Percentiles rank a stretch among this genome's conserved stretches.
These are phyloP conservation scores for Tricholoma saponaceum DNA, from an alignment of 768 basidiomycete genomes.

Conservation along the genomic window DNA sequence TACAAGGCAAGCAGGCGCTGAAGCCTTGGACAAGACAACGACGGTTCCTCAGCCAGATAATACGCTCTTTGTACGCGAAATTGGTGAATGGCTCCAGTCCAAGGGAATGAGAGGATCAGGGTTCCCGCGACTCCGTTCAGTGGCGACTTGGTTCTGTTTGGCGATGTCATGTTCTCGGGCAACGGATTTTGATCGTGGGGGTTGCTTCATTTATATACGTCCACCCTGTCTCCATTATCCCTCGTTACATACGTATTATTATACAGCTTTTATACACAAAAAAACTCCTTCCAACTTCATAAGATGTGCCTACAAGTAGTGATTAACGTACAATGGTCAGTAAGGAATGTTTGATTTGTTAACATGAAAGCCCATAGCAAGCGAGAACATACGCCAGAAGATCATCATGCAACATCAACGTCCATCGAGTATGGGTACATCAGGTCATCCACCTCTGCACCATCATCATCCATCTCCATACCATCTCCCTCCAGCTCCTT, in stretches of 20 bases:
- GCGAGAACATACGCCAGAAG: not conserved
- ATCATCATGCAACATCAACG: conserved; percentile 8
- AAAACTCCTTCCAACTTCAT: not conserved
- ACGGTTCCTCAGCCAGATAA: conserved; percentile 39
- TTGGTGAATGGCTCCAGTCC: conserved; percentile 13
- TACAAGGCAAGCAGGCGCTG: conserved; percentile 33
- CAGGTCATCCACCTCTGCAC: conserved; percentile 16
- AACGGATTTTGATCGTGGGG: too few relatives aligned
- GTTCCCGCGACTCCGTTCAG: not conserved
- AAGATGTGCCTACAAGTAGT: not conserved
- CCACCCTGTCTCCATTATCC: too few relatives aligned
- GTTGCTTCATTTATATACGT: not conserved
- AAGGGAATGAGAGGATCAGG: conserved; percentile 10
- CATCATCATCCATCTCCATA: conserved; percentile 10
- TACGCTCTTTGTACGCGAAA: conserved; percentile 13
- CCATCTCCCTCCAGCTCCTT: conserved; percentile 22
- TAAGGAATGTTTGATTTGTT: too few relatives aligned
- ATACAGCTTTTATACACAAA: not conserved
- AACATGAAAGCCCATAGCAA: not conserved
- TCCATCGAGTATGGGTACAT: conserved; percentile 16
- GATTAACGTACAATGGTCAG: not conserved
- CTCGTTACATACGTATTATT: too few relatives aligned
- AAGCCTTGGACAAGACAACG: conserved; percentile 39
- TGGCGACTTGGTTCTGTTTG: not conserved
- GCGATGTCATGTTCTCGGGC: too few relatives aligned